These are phyloP conservation scores for Penicillium sclerotigenum DNA, from an alignment of 2,329 filamentous ascomycete species.

Conservation along the genomic window DNA sequence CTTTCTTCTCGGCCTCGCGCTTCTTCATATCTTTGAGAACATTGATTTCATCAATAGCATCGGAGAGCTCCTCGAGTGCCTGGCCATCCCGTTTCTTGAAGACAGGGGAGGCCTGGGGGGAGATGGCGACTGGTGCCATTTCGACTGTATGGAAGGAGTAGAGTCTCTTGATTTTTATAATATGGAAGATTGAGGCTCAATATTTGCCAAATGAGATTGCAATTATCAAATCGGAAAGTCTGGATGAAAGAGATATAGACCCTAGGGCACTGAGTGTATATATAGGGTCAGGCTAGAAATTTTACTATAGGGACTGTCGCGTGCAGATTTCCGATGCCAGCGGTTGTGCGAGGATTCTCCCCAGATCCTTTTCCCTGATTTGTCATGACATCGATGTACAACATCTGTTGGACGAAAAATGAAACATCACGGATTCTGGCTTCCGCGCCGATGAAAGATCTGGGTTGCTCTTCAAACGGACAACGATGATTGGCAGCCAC, in stretches of 20 bases:
- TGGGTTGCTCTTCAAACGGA: constrained; percentile 1
- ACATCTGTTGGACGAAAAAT: background rate
- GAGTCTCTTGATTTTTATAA: background rate
- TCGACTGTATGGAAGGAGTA: constrained; percentile 5
- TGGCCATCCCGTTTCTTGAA: constrained; percentile 52
- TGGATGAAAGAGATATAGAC: background rate
- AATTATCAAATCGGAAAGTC: background rate
- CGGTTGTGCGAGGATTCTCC: background rate
- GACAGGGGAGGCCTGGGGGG: constrained; percentile 20
- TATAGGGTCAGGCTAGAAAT: constrained; percentile 11
- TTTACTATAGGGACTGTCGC: constrained; percentile 9
- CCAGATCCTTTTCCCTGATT: constrained; percentile 15
- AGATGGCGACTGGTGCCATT: constrained; percentile 34
- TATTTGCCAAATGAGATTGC: background rate
- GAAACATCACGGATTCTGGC: constrained; percentile 31
- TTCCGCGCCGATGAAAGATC: constrained; percentile 25
- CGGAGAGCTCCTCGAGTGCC: constrained; percentile 57
- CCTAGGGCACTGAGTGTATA: constrained; percentile 7
- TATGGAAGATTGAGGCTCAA: background rate
- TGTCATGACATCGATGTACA: constrained; percentile 7
- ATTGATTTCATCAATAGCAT: constrained; percentile 60
- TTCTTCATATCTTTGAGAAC: constrained; percentile 56
- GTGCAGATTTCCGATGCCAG: constrained; percentile 20
- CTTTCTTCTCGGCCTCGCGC: constrained; percentile 52
- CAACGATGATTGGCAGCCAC: constrained; percentile 9